Evolutionary conservation across 495 filamentous ascomycete genomes (phyloP), one percentile per base, ranked within the genome.

Genomic region (Penicillium salamii): DNA sequence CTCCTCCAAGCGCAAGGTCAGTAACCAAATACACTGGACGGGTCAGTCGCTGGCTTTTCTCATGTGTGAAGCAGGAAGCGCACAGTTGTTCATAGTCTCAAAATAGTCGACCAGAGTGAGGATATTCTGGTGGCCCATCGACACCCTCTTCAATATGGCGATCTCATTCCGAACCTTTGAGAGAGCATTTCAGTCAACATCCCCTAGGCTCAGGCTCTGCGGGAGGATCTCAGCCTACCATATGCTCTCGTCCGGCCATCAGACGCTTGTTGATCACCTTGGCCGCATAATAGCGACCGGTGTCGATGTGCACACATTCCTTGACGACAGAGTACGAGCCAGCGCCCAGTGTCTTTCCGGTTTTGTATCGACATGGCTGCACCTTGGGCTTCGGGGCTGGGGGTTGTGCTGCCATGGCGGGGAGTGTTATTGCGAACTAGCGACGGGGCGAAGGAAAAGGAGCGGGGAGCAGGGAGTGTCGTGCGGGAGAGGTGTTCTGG

Each of bases 241-340:
- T 98, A 67, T 97, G 93, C 71, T 98, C 93, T 50, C 95, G 81
- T 41, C 93, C 93, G 23, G 90, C 88, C 93, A 98, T 98, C 59
- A 98, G 73, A 26, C 93, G 80, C 80, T 98, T 98, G 69, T 97
- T 98, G 72, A 98, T 98, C 17, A 98, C 95, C 71, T 98, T 98
- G 31, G 95, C 93, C 13, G 93, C 93, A 84, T 97, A 98, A 74
- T 96, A 97, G 46, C 91, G 81, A 39, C 92, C 95, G 1, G 95
- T 97, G 55, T 97, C 93, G 59, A 97, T 97, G 68, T 97, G 95
- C 15, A 98, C 91, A 67, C 93, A 98, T 72, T 98, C 93, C 69
- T 97, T 97, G n/a, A 98, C 93, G 49, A 97, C 93, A 37, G 91
- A 97, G 73, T 98, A 98, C 35, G 89, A 95, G 49, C 93, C 93